Base-by-base conservation (phyloP, 495 filamentous ascomycete species). In the Aspergillus cristatus region DNA sequence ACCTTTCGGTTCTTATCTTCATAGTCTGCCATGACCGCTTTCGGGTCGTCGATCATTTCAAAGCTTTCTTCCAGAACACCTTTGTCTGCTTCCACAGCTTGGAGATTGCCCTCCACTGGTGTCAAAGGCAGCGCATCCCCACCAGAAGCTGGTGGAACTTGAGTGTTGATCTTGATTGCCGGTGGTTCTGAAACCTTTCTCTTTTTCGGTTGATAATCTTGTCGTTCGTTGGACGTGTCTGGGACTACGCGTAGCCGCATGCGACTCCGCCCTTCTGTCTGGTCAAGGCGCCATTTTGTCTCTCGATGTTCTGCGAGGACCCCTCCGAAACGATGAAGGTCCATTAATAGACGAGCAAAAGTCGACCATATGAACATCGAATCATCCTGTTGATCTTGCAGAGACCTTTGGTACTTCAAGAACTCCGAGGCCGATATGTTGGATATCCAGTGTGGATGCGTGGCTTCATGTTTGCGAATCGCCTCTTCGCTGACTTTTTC, bases 1-100 rank as follows among this genome's bases (percentile, higher is more conserved):
- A 98, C 91, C 60, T 93, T 96, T 12, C 91, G 70, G 51, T 98
- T 96, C 64, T 94, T 96, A 54, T 98, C 91, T 60, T 97, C 91
- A 49, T 86, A 94, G 8, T 78, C 80, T 38, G 93, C 90, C 12
- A 85, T 74, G 32, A 79, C 85, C 33, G 85, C 78, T n/a, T 76
- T 75, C 6, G 81, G 80, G 41, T 95, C 89, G 41, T 94, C 86
- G 28, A 98, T 80, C 49, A 98, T 75, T 61, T 98, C 91, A 47
- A 90, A 98, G 37, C 88, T 90, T 35, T 96, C 91, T 37, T 94
- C 89, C 2, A 76, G 64, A 11, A 58, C 45, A 28, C 50, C 57
- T 6, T 35, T 53, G 31, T 73, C 71, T 1, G 57, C 43, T n/a
- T 64, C 63, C n/a, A 57, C 60, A 24, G 55, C 54, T 28, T 62